These are phyloP conservation scores for Microbotryum lychnidis-dioicae DNA, from an alignment of 1,284 basidiomycete species.

Conservation along the genomic window DNA sequence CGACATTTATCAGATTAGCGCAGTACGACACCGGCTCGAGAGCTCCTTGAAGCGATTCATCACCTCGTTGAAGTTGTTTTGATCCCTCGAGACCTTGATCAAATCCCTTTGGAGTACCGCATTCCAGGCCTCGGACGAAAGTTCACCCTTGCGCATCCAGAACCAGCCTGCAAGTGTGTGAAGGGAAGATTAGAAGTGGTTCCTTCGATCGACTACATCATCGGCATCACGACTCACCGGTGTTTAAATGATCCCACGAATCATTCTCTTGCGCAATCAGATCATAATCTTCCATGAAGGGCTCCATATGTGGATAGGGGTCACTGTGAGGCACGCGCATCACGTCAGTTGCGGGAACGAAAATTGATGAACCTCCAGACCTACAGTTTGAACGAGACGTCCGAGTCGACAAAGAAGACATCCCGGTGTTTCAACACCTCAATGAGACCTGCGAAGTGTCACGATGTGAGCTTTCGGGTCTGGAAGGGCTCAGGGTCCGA, in stretches of 20 bases:
- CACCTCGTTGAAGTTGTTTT: conserved; percentile 26
- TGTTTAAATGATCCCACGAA: conserved; percentile 20
- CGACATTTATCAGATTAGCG: too few species aligned
- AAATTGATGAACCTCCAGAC: not conserved
- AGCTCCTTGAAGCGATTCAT: not conserved
- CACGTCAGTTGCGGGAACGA: too few species aligned
- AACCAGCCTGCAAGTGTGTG: conserved; percentile 16
- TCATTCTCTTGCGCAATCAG: conserved; percentile 22
- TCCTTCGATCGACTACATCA: too few species aligned
- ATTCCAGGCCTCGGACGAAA: conserved; percentile 14
- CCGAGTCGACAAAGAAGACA: conserved; percentile 27
- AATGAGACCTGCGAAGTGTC: conserved; percentile 13
- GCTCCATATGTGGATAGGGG: conserved; percentile 23
- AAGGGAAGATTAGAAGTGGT: too few species aligned
- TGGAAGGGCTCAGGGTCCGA: too few species aligned
- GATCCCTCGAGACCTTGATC: conserved; percentile 9
- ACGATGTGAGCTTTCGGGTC: not conserved
- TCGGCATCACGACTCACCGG: not conserved
- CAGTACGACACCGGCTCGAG: not conserved
- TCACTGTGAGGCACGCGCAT: not conserved
- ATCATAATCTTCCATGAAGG: conserved; percentile 13
- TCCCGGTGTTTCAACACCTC: conserved; percentile 20
- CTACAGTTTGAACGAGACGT: conserved; percentile 21
- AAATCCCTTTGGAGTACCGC: conserved; percentile 19
- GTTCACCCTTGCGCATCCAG: conserved; percentile 14